Base-by-base conservation (phyloP, 2,329 filamentous ascomycete species). In the Amylocarpus encephaloides region DNA sequence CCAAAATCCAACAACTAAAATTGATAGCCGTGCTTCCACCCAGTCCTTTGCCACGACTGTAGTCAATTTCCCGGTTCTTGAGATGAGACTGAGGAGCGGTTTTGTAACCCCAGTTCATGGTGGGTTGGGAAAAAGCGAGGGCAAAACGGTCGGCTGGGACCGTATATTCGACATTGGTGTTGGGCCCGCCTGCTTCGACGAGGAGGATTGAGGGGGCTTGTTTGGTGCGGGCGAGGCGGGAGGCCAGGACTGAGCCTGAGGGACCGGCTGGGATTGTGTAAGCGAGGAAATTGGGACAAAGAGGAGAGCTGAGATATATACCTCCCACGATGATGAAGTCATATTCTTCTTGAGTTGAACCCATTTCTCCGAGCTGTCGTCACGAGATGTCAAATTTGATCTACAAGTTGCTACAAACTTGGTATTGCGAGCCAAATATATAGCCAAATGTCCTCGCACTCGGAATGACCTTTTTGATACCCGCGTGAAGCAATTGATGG, bases 81-180 rank as follows among this genome's bases (percentile, higher is more conserved):
- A 62, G 46, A 42, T 63, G 60, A 2, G 34, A 49, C 32, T 63
- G 58, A 3, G 61, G 60, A 3, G 43, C 46, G 9, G 62, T 61
- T 26, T 59, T 60, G 22, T 62, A 63, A 7, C 59, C 57, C 61
- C 61, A 63, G 15, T 63, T 61, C 6, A 63, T 32, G 1, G 45
- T 30, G 2, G 57, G 44, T 36, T 60, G 39, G 54, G 68, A 65
- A 36, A 76, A 74, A 0, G 76, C 77, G 1, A 69, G 46, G 57
- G 62, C 58, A 64, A 75, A 85, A 42, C 80, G 73, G 57, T 83
- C 72, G n/a, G 72, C 77, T 43, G 74, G 71, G 11, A 77, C 70
- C 2, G 74, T 73, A 7, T 75, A 67, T 7, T 68, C 63, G 5
- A 63, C 67, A 50, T 76, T 72, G 1, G 73, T 70, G 43, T 80